Conservation (phyloP, 192 early-diverging fungal species). For the Coemansia javaensis region DNA sequence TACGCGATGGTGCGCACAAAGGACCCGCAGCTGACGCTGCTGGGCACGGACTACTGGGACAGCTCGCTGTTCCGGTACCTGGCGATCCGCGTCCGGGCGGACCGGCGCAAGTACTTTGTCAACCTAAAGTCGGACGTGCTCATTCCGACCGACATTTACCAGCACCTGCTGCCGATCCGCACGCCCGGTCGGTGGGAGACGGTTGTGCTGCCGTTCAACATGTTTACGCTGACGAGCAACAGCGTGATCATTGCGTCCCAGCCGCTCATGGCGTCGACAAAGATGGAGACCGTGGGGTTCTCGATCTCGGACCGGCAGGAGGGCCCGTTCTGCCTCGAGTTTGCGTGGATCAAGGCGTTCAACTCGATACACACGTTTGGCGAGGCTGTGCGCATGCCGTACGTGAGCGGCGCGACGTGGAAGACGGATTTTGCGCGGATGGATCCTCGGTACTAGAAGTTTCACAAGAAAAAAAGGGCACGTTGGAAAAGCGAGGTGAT, state of each 20-base stretch:
- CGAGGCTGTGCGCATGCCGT: constrained; percentile 58
- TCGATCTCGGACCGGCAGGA: constrained; percentile 74
- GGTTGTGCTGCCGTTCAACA: constrained; percentile 85
- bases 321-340: constrained; percentile 81
- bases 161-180: constrained; percentile 84
- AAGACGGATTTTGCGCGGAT: constrained; percentile 31
- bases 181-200: constrained; percentile 91
- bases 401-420: constrained; percentile 26
- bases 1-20: constrained; percentile 88
- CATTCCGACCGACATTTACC: constrained; percentile 81
- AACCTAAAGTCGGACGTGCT: constrained; percentile 86
- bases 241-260: constrained; percentile 83
- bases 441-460: too few species aligned
- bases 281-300: constrained; percentile 86
- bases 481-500: too few species aligned
- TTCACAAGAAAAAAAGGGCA: too few species aligned
- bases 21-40: constrained; percentile 62
- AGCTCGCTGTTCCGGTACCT: constrained; percentile 82
- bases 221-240: constrained; percentile 88
- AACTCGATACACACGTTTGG: constrained; percentile 78
- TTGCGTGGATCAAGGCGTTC: constrained; percentile 87
- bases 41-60: constrained; percentile 78
- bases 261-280: constrained; percentile 75
- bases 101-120: constrained; percentile 82
- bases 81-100: constrained; percentile 72